Base-by-base conservation (phyloP, 345 rosid species). In the Eucalyptus pauciflora region DNA sequence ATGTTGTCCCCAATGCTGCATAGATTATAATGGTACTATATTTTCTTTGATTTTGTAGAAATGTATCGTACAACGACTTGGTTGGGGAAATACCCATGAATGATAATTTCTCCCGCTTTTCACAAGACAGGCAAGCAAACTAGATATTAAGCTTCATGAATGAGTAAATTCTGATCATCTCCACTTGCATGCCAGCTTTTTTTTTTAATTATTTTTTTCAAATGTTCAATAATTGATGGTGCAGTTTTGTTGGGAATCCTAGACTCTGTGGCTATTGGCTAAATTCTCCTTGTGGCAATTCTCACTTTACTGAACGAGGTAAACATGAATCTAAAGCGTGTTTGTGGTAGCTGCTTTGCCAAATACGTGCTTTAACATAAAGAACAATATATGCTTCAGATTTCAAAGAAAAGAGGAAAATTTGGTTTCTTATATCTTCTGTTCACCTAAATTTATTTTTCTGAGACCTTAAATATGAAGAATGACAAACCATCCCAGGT, bases 231-330 rank as follows among this genome's bases (percentile, higher is more conserved):
- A 41, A 58, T 27, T 13, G 58, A 45, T 22, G 76, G 50, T 86
- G 89, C 93, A 98, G 99, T 92, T 98, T 95, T 89, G 90, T 95
- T 88, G 99, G 99, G 86, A 97, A 98, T 91, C 96, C 94, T 24
- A 92, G 90, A 89, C 97, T 97, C 76, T 98, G 99, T 52, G 98
- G 98, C 89, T 91, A 93, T 71, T 95, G 99, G 98, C 94, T 93
- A 22, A 91, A 92, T 91, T 94, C 96, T 69, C 94, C 93, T 6
- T 96, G 99, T 90, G 95, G 89, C 46, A 91, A 88, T 79, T 86
- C 96, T 88, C 99, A 67, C 90, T 93, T 92, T 18, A 24, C 93
- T 18, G 98, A 94, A 81, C 93, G 96, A 94, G 99, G 99, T 97
- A 91, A 81, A 88, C 87, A 46, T 69, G 69, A n/a, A 81, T 50